Base-by-base conservation (phyloP, 2,329 filamentous ascomycete species). In the Aspergillus texensis region DNA sequence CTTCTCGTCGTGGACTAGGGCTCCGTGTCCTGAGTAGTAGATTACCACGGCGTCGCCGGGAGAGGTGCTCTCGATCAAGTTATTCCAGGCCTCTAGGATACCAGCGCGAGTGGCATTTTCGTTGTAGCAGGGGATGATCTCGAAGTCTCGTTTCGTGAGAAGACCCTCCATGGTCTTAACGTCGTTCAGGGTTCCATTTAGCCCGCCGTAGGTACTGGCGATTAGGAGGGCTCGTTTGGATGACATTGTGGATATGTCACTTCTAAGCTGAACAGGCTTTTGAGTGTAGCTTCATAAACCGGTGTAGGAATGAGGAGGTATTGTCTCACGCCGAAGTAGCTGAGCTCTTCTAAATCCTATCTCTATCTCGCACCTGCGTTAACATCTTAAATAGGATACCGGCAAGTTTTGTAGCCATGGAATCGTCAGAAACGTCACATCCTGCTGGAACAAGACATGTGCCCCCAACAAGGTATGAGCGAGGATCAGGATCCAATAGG, bases 11-110 rank as follows among this genome's bases (percentile, higher is more conserved):
- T 61, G 30, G 6, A 62, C 60, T 2, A 62, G 19, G 5, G 39
- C 53, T 4, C 60, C 60, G 14, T 62, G 60, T 1, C 60, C 60
- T 9, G 60, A 57, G 36, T 62, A 62, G 45, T 50, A 62, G 43
- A 62, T 58, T 1, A 57, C 55, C n/a, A 62, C 54, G 0, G 45
- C 45, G 32, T 62, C 60, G 24, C 32, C 53, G n/a, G 36, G 11
- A 11, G 39, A 26, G 36, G 24, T 57, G 16, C 5, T 16, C 4
- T 57, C 53, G 30, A 61, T 61, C 11, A 61, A 34, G 12, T 41
- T 39, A 16, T 16, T 6, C 60, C 52, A 61, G 30, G 60, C 53
- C 10, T 24, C 16, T n/a, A 46, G 6, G 32, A 61, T 57, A 0
- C 43, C 60, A 4, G 41, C 28, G 30, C 52, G 60, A 8, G 60